A percentile compares a stretch with the other conserved stretches of the same genome.
Conservation (phyloP, 352 stramenopile species). For the Phytophthora uliginosa region DNA sequence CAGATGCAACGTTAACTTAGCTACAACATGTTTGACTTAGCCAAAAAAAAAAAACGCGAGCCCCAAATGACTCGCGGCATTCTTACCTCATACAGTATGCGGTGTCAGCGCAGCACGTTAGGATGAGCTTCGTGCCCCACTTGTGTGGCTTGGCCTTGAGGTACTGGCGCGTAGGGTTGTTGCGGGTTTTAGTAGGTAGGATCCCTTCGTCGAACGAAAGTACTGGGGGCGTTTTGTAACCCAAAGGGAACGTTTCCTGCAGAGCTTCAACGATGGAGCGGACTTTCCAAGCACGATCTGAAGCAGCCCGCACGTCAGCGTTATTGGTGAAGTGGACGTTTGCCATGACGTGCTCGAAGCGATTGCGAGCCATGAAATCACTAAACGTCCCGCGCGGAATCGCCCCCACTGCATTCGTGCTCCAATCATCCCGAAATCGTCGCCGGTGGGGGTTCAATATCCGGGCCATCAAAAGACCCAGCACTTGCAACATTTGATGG, state of each 20-base stretch:
- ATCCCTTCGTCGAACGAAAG: neutral
- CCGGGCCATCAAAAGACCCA: conserved; percentile 2
- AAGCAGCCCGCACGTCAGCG: neutral
- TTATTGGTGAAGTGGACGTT: conserved; percentile 16
- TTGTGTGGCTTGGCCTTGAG: neutral
- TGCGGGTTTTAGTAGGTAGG: neutral
- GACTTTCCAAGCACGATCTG: conserved; percentile 13
- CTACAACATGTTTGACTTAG: conserved; percentile 19
- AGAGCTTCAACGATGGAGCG: neutral
- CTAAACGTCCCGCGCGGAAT: conserved; percentile 1
- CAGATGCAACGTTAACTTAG: conserved; percentile 2
- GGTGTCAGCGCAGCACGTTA: conserved; percentile 18
- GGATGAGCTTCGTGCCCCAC: conserved; percentile 23
- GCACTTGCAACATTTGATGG: neutral
- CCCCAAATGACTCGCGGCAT: neutral
- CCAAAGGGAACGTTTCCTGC: neutral
- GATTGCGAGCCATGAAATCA: conserved; percentile 2
- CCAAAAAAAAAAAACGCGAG: conserved; percentile 8
- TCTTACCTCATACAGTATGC: conserved; percentile 16
- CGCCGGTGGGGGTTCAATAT: conserved; percentile 4
- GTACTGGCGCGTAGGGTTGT: neutral
- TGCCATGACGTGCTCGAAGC: conserved; percentile 3
- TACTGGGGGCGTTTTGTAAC: neutral
- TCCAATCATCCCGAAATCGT: conserved; percentile 2
- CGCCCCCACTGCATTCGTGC: neutral